Base-by-base conservation (phyloP, 1,139 yeast species). In the Meyerozyma athensensis region DNA sequence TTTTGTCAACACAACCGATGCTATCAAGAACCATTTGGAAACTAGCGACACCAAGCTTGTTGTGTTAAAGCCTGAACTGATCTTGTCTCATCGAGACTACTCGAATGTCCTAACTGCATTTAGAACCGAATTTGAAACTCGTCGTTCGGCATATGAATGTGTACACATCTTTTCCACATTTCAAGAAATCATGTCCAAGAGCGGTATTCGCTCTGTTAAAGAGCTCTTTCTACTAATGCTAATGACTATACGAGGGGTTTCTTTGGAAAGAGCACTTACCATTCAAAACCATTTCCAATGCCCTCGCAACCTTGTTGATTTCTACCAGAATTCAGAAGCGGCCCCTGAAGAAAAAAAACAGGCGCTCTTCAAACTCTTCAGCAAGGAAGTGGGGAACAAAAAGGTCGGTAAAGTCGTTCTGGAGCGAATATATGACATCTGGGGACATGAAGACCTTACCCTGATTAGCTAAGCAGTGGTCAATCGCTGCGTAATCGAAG, bases 201-300 rank as follows among this genome's bases (percentile, higher is more conserved):
- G 85, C 2, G 77, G 77, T 16, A 67, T 81, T 68, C 68, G 76
- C 53, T 84, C 95, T 0, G 78, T 89, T 0, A 79, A 78, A 34
- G 97, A 92, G 47, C 63, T 87, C 49, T 92, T 79, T 49, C 64
- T 89, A 3, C 67, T 77, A 34, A 80, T 87, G 82, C 68, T 94
- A 19, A 78, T 89, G 84, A 72, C 90, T 1, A 72, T 84, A 2
- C 72, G 77, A 42, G 98, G 98, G 0, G 69, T 92, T 1, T 79
- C 96, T 0, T 62, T 87, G 32, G 97, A 90, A 44, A 86, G 85
- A 54, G 98, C 98, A 0, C 56, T 79, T 8, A 77, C 79, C 4
- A 79, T 94, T 7, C 97, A 90, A 56, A 65, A 59, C 34, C 55
- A 67, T 33, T 87, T 72, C 49, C 72, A 74, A 5, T 86, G 95